Percentiles rank a stretch among this genome's conserved stretches.
Conservation (phyloP, 768 basidiomycete genomes). For the Suillus alpinus region DNA sequence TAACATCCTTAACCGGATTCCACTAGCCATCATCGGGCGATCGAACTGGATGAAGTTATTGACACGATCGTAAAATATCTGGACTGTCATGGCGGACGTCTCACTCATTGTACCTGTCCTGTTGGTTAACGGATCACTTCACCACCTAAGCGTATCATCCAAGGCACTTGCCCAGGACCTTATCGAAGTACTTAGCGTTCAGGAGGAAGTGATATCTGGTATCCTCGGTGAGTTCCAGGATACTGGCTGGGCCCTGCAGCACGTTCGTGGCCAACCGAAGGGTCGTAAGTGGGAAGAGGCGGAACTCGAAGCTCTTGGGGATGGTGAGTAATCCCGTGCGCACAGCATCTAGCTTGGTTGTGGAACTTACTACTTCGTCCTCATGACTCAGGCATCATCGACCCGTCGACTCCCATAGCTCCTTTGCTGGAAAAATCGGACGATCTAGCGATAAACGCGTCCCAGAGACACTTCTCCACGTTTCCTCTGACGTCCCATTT, state of each 20-base stretch:
- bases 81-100: slow-evolving; percentile 39
- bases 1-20: neutral
- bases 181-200: slow-evolving; percentile 45
- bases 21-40: neutral
- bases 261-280: slow-evolving; percentile 51
- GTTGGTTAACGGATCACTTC: slow-evolving; percentile 55
- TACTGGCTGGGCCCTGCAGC: slow-evolving; percentile 68
- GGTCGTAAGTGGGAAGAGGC: slow-evolving; percentile 72
- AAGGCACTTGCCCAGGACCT: slow-evolving; percentile 61
- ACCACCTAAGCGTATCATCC: slow-evolving; percentile 56
- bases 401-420: slow-evolving; percentile 43
- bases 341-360: neutral
- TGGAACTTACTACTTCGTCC: slow-evolving; percentile 10
- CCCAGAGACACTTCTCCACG: slow-evolving; percentile 60
- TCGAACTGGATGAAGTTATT: neutral
- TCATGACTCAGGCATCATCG: slow-evolving; percentile 45
- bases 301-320: slow-evolving; percentile 61
- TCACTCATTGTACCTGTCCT: slow-evolving; percentile 56
- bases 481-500: slow-evolving; percentile 69
- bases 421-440: slow-evolving; percentile 48
- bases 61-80: neutral
- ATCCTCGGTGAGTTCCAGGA: slow-evolving; percentile 57
- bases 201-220: slow-evolving; percentile 50
- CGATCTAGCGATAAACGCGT: slow-evolving; percentile 21
- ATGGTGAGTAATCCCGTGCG: slow-evolving; percentile 47